These are phyloP conservation scores for Claviceps humidiphila DNA, from an alignment of 2,329 filamentous ascomycete species.

Conservation along the genomic window DNA sequence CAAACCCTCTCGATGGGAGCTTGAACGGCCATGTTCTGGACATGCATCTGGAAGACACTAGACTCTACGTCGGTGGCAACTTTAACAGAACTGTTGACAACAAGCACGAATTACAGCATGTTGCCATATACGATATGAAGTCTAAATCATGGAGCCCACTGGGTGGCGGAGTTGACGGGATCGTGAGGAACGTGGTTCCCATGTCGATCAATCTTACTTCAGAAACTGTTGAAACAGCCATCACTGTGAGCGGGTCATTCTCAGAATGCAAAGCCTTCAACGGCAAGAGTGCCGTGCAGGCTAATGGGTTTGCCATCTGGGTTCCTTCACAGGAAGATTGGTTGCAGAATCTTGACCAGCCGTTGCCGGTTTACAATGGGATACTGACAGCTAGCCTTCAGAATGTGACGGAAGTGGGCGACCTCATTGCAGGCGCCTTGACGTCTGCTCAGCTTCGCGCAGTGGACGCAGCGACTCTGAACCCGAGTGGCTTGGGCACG, in stretches of 20 bases:
- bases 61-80: slow-evolving; percentile 69
- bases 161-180: slow-evolving; percentile 74
- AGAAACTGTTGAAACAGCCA: slow-evolving; percentile 54
- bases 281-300: slow-evolving; percentile 45
- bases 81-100: slow-evolving; percentile 63
- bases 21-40: slow-evolving; percentile 67
- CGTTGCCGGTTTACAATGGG: slow-evolving; percentile 56
- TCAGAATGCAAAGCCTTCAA: slow-evolving; percentile 56
- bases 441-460: slow-evolving; percentile 61
- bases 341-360: slow-evolving; percentile 63
- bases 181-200: slow-evolving; percentile 60
- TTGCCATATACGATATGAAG: slow-evolving; percentile 62
- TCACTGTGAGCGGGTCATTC: slow-evolving; percentile 75
- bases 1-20: slow-evolving; percentile 53
- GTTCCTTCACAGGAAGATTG: slow-evolving; percentile 75
- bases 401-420: slow-evolving; percentile 46
- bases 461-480: slow-evolving; percentile 58
- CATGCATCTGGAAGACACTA: slow-evolving; percentile 52
- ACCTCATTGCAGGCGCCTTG: slow-evolving; percentile 74
- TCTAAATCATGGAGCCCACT: slow-evolving; percentile 63
- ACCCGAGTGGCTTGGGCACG: slow-evolving; percentile 35
- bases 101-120: slow-evolving; percentile 53
- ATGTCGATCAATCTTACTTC: slow-evolving; percentile 66
- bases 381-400: slow-evolving; percentile 56
- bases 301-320: slow-evolving; percentile 79